phyloP scores from a whole-genome alignment of 768 basidiomycete species.

The Dioszegia hungarica region DNA sequence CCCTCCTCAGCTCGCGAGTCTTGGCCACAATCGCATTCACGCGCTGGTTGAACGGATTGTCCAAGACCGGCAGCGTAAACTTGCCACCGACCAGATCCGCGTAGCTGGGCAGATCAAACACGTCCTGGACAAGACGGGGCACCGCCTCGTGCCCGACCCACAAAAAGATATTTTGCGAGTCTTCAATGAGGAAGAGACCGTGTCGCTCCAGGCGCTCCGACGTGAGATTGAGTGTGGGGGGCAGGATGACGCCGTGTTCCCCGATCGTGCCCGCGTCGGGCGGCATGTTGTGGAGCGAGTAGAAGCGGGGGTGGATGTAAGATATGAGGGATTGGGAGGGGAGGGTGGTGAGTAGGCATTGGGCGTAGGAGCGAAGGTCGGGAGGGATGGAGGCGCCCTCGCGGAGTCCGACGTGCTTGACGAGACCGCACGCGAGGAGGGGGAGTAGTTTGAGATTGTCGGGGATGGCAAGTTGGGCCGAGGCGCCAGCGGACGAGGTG shows the following conservation, averaged over 20 bases:
- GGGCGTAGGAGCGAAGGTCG: slow-evolving; percentile 91
- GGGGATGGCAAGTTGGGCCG: slow-evolving; percentile 83
- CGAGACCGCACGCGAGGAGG: slow-evolving; percentile 75
- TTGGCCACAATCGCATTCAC: slow-evolving; percentile 91
- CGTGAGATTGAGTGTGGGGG: slow-evolving; percentile 79
- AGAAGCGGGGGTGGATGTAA: slow-evolving; percentile 92
- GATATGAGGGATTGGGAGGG: slow-evolving; percentile 88
- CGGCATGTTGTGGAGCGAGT: slow-evolving; percentile 91
- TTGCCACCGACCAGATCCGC: slow-evolving; percentile 89
- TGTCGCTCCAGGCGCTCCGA: slow-evolving; percentile 94
- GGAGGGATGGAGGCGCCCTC: slow-evolving; percentile 97
- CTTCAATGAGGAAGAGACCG: slow-evolving; percentile 93
- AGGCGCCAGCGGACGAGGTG: slow-evolving; percentile 88
- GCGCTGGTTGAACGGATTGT: slow-evolving; percentile 92
- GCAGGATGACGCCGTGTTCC: slow-evolving; percentile 68
- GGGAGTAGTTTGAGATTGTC: slow-evolving; percentile 95
- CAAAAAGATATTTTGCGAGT: slow-evolving; percentile 94
- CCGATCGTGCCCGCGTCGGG: slow-evolving; percentile 80
- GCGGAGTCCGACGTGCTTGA: slow-evolving; percentile 94
- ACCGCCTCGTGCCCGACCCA: slow-evolving; percentile 98
- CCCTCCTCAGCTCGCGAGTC: slow-evolving; percentile 86
- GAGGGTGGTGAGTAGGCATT: slow-evolving; percentile 80
- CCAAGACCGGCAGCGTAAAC: slow-evolving; percentile 81
- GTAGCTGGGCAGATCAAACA: slow-evolving; percentile 84
- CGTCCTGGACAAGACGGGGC: slow-evolving; percentile 88